phyloP scores from a whole-genome alignment of 495 filamentous ascomycete genomes.

The Aspergillus heteromorphus region DNA sequence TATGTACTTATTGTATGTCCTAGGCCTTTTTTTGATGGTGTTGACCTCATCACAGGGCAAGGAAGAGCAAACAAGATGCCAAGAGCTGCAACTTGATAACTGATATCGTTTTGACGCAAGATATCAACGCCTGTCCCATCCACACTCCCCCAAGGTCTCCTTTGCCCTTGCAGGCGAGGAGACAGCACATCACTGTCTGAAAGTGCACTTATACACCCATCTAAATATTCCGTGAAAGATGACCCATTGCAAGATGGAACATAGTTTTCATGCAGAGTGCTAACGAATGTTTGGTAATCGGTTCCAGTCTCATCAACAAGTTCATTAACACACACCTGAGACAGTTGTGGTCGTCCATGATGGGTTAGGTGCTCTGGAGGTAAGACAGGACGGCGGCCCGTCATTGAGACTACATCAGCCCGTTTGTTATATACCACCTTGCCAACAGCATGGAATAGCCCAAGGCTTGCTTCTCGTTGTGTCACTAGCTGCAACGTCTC shows the following conservation, averaged over 20 bases:
- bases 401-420: conserved; percentile 29
- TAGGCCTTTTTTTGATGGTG: conserved; percentile 25
- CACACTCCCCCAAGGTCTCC: conserved; percentile 33
- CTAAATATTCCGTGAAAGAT: conserved; percentile 56
- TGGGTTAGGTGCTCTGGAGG: conserved; percentile 62
- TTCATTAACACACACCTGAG: conserved; percentile 66
- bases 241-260: conserved; percentile 68
- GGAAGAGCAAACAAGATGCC: conserved; percentile 81
- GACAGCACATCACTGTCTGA: conserved; percentile 83
- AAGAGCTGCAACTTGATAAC: conserved; percentile 80
- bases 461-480: conserved; percentile 78
- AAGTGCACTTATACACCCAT: conserved; percentile 74
- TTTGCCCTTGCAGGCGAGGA: conserved; percentile 27
- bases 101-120: conserved; percentile 85
- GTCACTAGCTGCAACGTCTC: conserved; percentile 69
- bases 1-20: conserved; percentile 48
- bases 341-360: conserved; percentile 55
- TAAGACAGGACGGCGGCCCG: conserved; percentile 26
- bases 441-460: conserved; percentile 93
- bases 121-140: conserved; percentile 56
- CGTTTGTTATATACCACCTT: conserved; percentile 95
- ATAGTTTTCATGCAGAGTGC: conserved; percentile 95
- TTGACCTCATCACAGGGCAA: conserved; percentile 67
- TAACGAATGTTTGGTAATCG: conserved; percentile 80
- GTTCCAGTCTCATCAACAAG: conserved; percentile 87